Evolutionary conservation across 495 filamentous ascomycete species (phyloP).

Genomic region (Arthonia radiata): DNA sequence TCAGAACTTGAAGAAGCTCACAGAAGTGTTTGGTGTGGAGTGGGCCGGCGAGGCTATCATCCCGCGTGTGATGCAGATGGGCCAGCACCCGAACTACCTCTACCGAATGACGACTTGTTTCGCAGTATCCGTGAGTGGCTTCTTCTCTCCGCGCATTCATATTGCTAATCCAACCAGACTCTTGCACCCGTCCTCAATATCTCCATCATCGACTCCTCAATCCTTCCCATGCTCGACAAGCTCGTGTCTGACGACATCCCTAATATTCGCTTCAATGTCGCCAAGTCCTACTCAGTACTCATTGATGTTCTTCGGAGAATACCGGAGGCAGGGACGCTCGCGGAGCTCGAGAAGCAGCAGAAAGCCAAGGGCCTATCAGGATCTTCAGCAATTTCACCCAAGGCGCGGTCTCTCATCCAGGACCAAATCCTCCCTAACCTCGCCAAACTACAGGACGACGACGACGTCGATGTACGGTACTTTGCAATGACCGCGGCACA

Average conservation of each 20-base stretch:
- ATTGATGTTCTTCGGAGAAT: conserved; percentile 76
- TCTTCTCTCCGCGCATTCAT: not conserved
- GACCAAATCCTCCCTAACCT: conserved; percentile 69
- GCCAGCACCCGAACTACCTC: conserved; percentile 88
- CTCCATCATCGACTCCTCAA: conserved; percentile 72
- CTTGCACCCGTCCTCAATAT: conserved; percentile 78
- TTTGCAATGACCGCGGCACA: conserved; percentile 54
- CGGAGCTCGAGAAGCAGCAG: conserved; percentile 63
- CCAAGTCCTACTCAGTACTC: conserved; percentile 80
- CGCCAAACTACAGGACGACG: conserved; percentile 85
- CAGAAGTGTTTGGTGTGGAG: conserved; percentile 91
- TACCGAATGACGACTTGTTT: conserved; percentile 99
- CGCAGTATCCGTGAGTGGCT: conserved; percentile 63
- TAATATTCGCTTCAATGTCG: conserved; percentile 98
- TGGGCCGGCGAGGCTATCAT: conserved; percentile 97
- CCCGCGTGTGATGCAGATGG: conserved; percentile 96
- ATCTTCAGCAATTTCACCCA: conserved; percentile 31
- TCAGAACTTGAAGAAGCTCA: conserved; percentile 90
- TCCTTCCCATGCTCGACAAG: conserved; percentile 87
- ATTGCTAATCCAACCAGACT: conserved; percentile 34
- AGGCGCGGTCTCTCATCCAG: conserved; percentile 61
- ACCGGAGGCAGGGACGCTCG: conserved; percentile 66
- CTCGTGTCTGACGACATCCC: conserved; percentile 84
- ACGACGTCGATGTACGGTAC: conserved; percentile 93
- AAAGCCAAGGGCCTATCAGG: too few species aligned